A percentile compares a stretch with the other conserved stretches of the same genome.
Conservation (phyloP, 2,329 filamentous ascomycete species). For the Remersonia thermophila region DNA sequence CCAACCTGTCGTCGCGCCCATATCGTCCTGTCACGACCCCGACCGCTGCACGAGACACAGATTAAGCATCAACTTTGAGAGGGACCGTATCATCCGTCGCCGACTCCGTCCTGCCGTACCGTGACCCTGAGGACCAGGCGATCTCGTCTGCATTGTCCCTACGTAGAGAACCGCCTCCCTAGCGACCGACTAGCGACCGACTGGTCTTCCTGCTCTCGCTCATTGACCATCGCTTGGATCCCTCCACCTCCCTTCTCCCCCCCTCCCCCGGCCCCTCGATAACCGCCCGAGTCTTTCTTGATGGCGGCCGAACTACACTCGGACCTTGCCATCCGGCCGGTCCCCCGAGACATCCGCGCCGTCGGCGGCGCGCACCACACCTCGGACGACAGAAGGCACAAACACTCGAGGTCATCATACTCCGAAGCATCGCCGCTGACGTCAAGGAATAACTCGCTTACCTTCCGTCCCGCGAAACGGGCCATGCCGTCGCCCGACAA, state of each 20-base stretch:
- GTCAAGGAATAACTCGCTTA: constrained; percentile 47
- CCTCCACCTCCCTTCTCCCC: too few species aligned
- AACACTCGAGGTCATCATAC: constrained; percentile 50
- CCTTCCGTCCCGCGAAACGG: constrained; percentile 48
- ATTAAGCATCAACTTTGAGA: too few species aligned
- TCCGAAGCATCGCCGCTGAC: constrained; percentile 46
- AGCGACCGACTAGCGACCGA: constrained; percentile 3
- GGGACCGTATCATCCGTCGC: too few species aligned
- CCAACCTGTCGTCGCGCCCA: too few species aligned
- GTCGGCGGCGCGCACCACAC: constrained; percentile 6
- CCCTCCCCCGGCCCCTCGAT: background rate
- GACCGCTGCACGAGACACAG: too few species aligned
- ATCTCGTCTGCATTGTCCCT: too few species aligned
- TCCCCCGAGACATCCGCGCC: constrained; percentile 20
- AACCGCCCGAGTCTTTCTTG: constrained; percentile 1
- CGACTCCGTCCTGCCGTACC: too few species aligned
- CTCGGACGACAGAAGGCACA: constrained; percentile 36
- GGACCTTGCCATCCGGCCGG: constrained; percentile 25
- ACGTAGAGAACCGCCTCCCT: too few species aligned
- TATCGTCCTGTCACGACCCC: too few species aligned
- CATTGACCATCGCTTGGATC: background rate
- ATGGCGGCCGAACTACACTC: constrained; percentile 25
- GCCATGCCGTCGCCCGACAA: constrained; percentile 52
- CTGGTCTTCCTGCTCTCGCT: too few species aligned
- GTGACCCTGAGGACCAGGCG: too few species aligned